Base-by-base conservation (phyloP, 2,329 filamentous ascomycete species). In the Herpotrichia juniperi region DNA sequence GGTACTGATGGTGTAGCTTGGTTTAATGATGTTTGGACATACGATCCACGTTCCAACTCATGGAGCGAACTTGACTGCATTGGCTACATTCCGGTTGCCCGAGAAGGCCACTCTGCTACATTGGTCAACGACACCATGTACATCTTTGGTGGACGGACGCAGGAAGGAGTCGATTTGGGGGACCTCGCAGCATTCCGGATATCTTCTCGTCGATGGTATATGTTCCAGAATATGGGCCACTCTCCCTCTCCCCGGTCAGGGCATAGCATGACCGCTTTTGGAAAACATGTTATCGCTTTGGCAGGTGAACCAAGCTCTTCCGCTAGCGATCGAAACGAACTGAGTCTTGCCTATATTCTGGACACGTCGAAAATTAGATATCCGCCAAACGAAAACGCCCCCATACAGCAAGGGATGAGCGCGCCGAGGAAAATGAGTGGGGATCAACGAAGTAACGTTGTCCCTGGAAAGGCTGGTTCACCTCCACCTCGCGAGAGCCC, bases 11-110 rank as follows among this genome's bases (percentile, higher is more conserved):
- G 94, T 34, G 85, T 93, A 50, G 87, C 90, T 66, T 99, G 94
- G 96, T 99, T 97, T 78, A 99, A 97, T 73, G 94, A 99, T 71
- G 94, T 99, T 42, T 99, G 94, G 94, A 91, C 88, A 46, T 99
- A 94, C 72, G 93, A 97, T 66, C 90, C 93, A 7, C 82, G 86
- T 49, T 78, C 84, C 40, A 97, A 97, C 73, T 78, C 83, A 50
- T 99, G 94, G 94, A 78, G 86, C 9, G 89, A 96, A 70, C 82
- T 96, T 50, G 93, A 97, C 68, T 99, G 94, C 72, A 97, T 97
- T 66, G 94, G 94, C 30, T 99, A 97, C 73, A 97, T 99, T 53
- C 94, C 96, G 1, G 88, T 92, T 1, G 88, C 93, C 16, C 86
- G 94, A 54, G 94, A 99, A 80, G 94, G 94, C 3, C 94, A 99